These are phyloP conservation scores for Quercus robur DNA, from an alignment of 306 rosid species.

Conservation along the genomic window DNA sequence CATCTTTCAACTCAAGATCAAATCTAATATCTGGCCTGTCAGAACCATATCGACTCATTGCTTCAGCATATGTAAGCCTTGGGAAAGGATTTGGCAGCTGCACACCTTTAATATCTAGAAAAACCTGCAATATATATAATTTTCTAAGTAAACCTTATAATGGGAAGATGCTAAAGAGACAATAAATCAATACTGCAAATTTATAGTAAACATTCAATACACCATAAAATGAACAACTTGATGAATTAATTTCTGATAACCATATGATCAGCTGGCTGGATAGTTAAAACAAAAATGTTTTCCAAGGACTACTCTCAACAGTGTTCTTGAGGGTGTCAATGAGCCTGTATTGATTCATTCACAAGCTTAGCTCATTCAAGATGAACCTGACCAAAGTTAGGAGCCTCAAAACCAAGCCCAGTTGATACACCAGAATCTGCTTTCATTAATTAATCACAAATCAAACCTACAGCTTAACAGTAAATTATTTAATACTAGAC, in stretches of 20 bases:
- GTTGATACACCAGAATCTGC: background rate
- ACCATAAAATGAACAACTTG: background rate
- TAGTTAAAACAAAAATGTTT: background rate
- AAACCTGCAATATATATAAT: constrained; percentile 62
- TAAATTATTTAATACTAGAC: background rate
- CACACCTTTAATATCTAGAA: constrained; percentile 75
- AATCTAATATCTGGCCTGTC: constrained; percentile 89
- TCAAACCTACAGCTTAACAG: background rate
- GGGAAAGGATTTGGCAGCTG: constrained; percentile 89
- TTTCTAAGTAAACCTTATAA: constrained; percentile 6
- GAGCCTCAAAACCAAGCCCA: background rate
- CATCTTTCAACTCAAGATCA: constrained; percentile 88
- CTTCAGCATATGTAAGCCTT: constrained; percentile 96
- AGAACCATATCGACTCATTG: constrained; percentile 86
- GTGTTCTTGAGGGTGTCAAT: background rate
- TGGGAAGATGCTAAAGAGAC: constrained; percentile 2
- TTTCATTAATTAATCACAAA: background rate
- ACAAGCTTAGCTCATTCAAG: background rate
- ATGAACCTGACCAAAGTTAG: background rate
- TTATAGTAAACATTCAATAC: background rate
- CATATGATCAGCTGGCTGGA: background rate
- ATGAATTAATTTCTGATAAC: background rate
- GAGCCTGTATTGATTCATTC: background rate
- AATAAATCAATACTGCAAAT: background rate
- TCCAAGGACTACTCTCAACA: background rate